Evolutionary conservation across 371 early-diverging fungal genomes (phyloP), one percentile per base, ranked within the genome.

Genomic region (Actinomucor elegans): DNA sequence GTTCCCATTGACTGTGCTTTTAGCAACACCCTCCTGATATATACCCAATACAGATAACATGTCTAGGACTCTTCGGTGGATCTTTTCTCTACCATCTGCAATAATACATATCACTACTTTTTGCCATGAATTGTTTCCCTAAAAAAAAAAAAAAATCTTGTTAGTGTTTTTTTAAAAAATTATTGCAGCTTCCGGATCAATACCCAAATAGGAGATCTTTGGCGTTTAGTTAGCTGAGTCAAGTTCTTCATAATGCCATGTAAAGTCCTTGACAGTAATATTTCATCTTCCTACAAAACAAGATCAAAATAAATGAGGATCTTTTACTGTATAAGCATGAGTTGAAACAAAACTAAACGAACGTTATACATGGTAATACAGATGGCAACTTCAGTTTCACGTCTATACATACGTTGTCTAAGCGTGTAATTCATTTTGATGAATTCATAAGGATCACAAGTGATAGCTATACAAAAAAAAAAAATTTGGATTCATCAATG

Each of bases 341-440:
- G 15, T 28, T 17, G 27, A 2, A 14, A 31, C 17, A 20, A 34
- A 15, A 48, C 15, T 14, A 23, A 4, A 58, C 77, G 59, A 67
- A 84, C 84, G 67, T 94, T 94, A 80, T 94, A 94, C 91, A 94
- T 92, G 40, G 95, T 95, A 41, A 94, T 80, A 52, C 94, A 93
- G 48, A 90, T 83, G 52, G 86, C 88, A 42, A 96, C 63, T 67
- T 95, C 96, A 4, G 94, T 94, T 46, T 79, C 57, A 29, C 82
- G 85, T 45, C 79, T 71, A 59, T 85, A 71, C 59, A 86, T 75
- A 43, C 81, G 77, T 55, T 89, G 94, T 44, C 96, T 80, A 51
- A 96, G 81, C n/a, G 85, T 85, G 71, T 92, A 95, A 12, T 80
- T 75, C 15, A 81, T 71, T n/a, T 68, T 42, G 33, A 55, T 45